A percentile compares a stretch with the other conserved stretches of the same genome.
Evolutionary conservation across 2,329 filamentous ascomycete genomes (phyloP).

Genomic region (Metarhizium rileyi): DNA sequence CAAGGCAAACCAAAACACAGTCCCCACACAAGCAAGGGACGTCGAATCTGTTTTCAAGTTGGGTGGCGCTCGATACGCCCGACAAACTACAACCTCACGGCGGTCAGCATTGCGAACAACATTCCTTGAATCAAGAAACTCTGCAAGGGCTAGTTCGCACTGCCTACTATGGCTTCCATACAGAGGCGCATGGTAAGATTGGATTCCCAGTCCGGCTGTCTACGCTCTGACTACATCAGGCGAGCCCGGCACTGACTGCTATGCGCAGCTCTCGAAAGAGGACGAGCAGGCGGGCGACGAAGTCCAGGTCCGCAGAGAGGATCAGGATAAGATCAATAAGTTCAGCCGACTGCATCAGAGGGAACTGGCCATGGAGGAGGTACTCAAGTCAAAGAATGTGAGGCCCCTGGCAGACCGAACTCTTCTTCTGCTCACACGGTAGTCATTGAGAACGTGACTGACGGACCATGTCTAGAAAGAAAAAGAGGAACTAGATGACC

Average conservation of each 20-base stretch:
- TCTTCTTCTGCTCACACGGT: background rate
- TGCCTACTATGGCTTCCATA: constrained; percentile 31
- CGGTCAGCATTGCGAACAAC: no score
- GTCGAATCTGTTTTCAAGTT: background rate
- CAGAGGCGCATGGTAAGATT: constrained; percentile 49
- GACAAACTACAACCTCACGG: no score
- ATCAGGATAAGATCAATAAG: constrained; percentile 97
- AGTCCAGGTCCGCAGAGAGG: constrained; percentile 87
- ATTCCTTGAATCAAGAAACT: background rate
- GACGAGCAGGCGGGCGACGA: constrained; percentile 76
- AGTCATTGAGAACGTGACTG: background rate
- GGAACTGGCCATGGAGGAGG: constrained; percentile 67
- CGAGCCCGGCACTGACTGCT: constrained; percentile 8
- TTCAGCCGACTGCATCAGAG: constrained; percentile 92
- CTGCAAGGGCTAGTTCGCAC: background rate
- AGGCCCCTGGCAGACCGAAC: constrained; percentile 17
- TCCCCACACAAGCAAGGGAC: background rate
- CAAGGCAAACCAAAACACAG: background rate
- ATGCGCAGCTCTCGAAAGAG: constrained; percentile 73
- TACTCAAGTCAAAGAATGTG: constrained; percentile 71
- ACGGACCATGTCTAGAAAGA: constrained; percentile 60
- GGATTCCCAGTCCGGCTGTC: background rate
- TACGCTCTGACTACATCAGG: background rate
- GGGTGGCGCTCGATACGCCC: no score
- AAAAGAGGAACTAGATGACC: constrained; percentile 93